Base-by-base conservation (phyloP, 2,329 filamentous ascomycete species). In the Colletotrichum graminicola region DNA sequence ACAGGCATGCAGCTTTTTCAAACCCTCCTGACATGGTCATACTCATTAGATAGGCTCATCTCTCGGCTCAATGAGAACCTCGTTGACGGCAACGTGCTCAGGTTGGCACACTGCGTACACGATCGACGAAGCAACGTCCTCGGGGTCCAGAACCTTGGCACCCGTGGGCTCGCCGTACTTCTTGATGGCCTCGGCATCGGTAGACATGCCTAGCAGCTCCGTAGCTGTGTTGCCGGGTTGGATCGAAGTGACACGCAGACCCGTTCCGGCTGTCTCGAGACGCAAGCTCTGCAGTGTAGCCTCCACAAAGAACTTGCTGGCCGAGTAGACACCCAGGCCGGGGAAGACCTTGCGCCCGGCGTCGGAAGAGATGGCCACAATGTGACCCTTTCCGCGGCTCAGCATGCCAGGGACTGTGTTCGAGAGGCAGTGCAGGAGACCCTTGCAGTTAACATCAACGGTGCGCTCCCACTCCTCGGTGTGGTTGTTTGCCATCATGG, bases 391-490 rank as follows among this genome's bases (percentile, higher is more conserved):
- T 63, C 91, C 90, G 23, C 92, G 91, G 7, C 86, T 82, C 14
- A 95, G 85, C 92, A 95, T 95, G 14, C 81, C 82, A 0, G 93
- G 93, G 0, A 95, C 88, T 0, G 88, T 89, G 1, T 91, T 87
- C 0, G 92, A 88, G 3, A 95, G 85, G 74, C 90, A 91, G 84
- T 95, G 87, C 65, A 95, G 83, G 1, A 95, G 86, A 47, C 93
- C 93, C 82, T 95, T 95, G 89, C 93, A 95, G 83, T 95, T 95
- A 75, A 95, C 92, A 76, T 95, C 93, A 52, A 95, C 92, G 0
- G 93, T 95, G 69, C 89, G 91, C 74, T 94, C 90, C 93, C 93
- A 95, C 76, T 95, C 91, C 6, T 93, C 91, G 0, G 85, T 88
- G 74, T 92, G 87, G 21, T 84, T 87, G 78, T 94, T 95, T 67